A percentile compares a stretch with the other conserved stretches of the same genome.
These are phyloP conservation scores for Rhodotorula sp. DNA, from an alignment of 1,284 basidiomycete species.

Conservation along the genomic window DNA sequence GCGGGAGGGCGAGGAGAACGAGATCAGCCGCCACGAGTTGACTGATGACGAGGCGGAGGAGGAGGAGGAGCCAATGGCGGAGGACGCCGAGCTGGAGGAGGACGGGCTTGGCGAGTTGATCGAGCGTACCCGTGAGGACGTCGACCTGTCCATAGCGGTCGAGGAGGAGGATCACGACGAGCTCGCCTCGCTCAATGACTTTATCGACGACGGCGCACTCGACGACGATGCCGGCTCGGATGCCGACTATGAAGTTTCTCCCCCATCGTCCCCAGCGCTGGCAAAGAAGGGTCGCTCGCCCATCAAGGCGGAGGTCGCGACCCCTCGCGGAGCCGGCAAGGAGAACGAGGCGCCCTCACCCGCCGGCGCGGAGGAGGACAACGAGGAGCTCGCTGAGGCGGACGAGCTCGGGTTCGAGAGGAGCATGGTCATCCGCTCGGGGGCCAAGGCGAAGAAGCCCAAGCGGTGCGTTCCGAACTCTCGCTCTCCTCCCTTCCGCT, in stretches of 20 bases:
- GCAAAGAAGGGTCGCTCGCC: not conserved
- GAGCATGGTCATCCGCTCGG: conserved; percentile 25
- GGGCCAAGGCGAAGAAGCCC: conserved; percentile 24
- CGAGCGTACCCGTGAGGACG: not conserved
- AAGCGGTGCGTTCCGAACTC: conserved; percentile 28
- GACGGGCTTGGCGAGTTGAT: too few relatives aligned
- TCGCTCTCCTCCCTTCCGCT: not conserved
- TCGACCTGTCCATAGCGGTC: not conserved
- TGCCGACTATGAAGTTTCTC: not conserved
- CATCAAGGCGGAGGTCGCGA: not conserved
- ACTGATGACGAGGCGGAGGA: not conserved
- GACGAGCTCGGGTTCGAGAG: conserved; percentile 29
- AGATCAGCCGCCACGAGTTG: not conserved
- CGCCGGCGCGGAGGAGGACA: not conserved
- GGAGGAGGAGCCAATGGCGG: too few relatives aligned
- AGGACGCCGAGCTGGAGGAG: too few relatives aligned
- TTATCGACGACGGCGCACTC: not conserved
- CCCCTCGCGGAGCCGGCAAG: not conserved
- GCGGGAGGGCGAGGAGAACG: not conserved
- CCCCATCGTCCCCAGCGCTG: not conserved
- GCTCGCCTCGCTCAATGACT: not conserved
- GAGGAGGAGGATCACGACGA: not conserved
- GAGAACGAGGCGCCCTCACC: conserved; percentile 7
- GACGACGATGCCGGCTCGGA: not conserved
- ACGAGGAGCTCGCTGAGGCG: conserved; percentile 8